Conservation (phyloP, 352 stramenopile species). For the Globisporangium yorkense region DNA sequence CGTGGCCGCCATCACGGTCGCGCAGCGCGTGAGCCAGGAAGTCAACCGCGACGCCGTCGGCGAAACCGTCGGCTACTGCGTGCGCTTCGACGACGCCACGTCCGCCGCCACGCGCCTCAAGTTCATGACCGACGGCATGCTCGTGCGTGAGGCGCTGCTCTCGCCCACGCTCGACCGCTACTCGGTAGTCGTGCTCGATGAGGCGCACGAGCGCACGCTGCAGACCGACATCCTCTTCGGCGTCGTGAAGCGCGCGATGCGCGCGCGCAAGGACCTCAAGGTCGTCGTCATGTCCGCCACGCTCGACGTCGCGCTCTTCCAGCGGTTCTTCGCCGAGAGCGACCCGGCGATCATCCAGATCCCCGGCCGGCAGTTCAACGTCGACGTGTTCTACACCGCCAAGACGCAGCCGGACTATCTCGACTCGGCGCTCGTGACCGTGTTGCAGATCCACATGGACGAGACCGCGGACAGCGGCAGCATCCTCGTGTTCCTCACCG, state of each 20-base stretch:
- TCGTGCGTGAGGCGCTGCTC: slow-evolving; percentile 88
- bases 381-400: slow-evolving; percentile 88
- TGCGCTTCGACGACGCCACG: slow-evolving; percentile 93
- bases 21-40: slow-evolving; percentile 75
- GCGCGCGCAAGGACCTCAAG: slow-evolving; percentile 83
- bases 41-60: slow-evolving; percentile 40
- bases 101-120: slow-evolving; percentile 88
- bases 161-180: slow-evolving; percentile 69
- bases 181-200: slow-evolving; percentile 83
- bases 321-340: slow-evolving; percentile 90
- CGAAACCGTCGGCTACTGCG: slow-evolving; percentile 86
- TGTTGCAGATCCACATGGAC: slow-evolving; percentile 89
- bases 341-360: slow-evolving; percentile 81
- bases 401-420: slow-evolving; percentile 88
- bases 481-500: slow-evolving; percentile 94
- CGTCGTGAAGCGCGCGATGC: slow-evolving; percentile 82
- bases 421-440: slow-evolving; percentile 79
- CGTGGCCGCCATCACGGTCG: slow-evolving; percentile 79
- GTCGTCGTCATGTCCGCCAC: slow-evolving; percentile 99
- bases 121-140: slow-evolving; percentile 90
- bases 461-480: slow-evolving; percentile 72
- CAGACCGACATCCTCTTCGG: slow-evolving; percentile 90
- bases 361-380: slow-evolving; percentile 82
- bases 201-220: slow-evolving; percentile 83
- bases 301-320: slow-evolving; percentile 92